These are phyloP conservation scores for Hydnomerulius pinastri DNA, from an alignment of 768 basidiomycete species.

Conservation along the genomic window DNA sequence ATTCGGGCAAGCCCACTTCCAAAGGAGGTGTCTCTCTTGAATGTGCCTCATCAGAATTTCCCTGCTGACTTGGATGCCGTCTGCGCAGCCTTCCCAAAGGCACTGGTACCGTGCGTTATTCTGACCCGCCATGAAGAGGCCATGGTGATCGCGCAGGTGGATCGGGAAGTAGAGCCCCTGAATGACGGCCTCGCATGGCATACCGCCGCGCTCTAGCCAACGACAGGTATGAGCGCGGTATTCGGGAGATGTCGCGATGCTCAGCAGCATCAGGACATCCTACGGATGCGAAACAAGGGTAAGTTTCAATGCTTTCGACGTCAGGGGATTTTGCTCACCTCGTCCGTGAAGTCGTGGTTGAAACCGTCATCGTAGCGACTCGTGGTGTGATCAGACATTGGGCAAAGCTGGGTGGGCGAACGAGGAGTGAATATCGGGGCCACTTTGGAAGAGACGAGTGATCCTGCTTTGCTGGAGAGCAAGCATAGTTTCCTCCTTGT, in stretches of 20 bases:
- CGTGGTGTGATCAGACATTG: slow-evolving; percentile 22
- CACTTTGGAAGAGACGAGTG: no score
- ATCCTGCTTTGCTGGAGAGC: background rate
- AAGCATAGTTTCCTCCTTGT: background rate
- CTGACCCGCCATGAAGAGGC: slow-evolving; percentile 13
- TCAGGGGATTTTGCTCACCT: slow-evolving; percentile 16
- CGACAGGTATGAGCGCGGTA: slow-evolving; percentile 24
- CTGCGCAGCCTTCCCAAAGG: slow-evolving; percentile 26
- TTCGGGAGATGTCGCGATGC: slow-evolving; percentile 30
- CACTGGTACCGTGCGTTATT: slow-evolving; percentile 15
- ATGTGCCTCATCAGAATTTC: slow-evolving; percentile 26
- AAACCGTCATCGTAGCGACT: slow-evolving; percentile 20
- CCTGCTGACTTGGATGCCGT: slow-evolving; percentile 16
- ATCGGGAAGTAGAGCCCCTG: slow-evolving; percentile 18
- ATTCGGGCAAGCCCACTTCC: slow-evolving; percentile 26
- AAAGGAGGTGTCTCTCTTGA: slow-evolving; percentile 25
- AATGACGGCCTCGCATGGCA: slow-evolving; percentile 12
- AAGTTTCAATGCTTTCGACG: no score
- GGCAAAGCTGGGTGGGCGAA: background rate
- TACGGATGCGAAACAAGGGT: slow-evolving; percentile 17
- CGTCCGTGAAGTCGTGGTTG: slow-evolving; percentile 33
- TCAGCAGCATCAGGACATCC: slow-evolving; percentile 27
- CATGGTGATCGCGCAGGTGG: slow-evolving; percentile 23
- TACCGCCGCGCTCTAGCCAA: slow-evolving; percentile 19
- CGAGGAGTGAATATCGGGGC: background rate